Percentiles rank a stretch among this genome's conserved stretches.
phyloP scores from a whole-genome alignment of 345 rosid species.

The Aethionema arabicum region DNA sequence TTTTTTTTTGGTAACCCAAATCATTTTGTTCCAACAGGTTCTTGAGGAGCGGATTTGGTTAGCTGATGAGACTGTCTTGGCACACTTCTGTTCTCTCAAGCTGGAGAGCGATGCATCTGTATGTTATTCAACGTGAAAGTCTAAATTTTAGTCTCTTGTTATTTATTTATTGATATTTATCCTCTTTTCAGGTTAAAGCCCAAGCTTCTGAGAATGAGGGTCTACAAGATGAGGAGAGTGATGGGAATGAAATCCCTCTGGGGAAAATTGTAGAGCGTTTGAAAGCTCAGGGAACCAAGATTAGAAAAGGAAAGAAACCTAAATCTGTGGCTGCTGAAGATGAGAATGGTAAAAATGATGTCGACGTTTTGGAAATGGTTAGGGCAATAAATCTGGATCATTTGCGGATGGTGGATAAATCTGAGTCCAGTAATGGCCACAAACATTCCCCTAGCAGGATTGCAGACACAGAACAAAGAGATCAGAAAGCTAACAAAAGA shows the following conservation, averaged over 20 bases:
- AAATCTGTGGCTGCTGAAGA: conserved; percentile 46
- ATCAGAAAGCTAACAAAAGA: conserved; percentile 56
- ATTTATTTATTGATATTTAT: conserved; percentile 25
- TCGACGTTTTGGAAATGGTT: conserved; percentile 88
- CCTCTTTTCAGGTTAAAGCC: conserved; percentile 49
- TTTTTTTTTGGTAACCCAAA: conserved; percentile 24
- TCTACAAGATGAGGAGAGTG: conserved; percentile 59
- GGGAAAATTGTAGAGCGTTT: conserved; percentile 68
- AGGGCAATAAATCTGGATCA: conserved; percentile 86
- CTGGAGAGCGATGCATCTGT: conserved; percentile 57
- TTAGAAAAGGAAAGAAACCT: conserved; percentile 51
- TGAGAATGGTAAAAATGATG: conserved; percentile 57
- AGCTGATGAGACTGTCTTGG: conserved; percentile 67
- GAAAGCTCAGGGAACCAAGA: conserved; percentile 68
- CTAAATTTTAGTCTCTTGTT: conserved; percentile 13
- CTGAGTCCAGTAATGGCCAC: conserved; percentile 84
- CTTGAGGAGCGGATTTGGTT: conserved; percentile 70
- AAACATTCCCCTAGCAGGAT: conserved; percentile 46
- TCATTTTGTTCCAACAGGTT: conserved; percentile 47
- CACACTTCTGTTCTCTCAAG: conserved; percentile 73
- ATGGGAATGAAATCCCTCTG: conserved; percentile 76
- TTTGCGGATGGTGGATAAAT: conserved; percentile 48
- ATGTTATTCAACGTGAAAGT: conserved; percentile 33
- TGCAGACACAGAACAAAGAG: conserved; percentile 40
- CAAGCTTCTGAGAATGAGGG: conserved; percentile 45